Evolutionary conservation across 306 rosid species (phyloP), one percentile per base, ranked within the genome.

Genomic region (Acmispon strigosus): DNA sequence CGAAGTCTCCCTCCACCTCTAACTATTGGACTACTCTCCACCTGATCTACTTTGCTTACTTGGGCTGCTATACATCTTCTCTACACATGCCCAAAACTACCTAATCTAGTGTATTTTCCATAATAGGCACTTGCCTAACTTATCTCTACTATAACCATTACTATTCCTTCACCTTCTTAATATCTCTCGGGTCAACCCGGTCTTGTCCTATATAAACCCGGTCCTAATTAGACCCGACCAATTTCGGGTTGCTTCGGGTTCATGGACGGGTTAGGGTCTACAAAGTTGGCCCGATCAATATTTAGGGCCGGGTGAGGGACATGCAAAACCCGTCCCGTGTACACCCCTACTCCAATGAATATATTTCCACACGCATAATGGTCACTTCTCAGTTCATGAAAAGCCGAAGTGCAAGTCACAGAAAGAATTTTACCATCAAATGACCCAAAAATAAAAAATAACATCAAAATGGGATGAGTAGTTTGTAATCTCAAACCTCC

Each of bases 401-500:
- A 45, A 27, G 41, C 42, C 52, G n/a, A 62, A 71, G 63, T 11
- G 66, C 74, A 62, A 19, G 34, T 64, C 43, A 53, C 9, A 41
- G 47, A 50, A 55, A 50, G 59, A 70, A 55, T 55, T 62, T 55
- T 36, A 62, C 52, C 57, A 51, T 18, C 69, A 68, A 66, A 72
- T 54, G 20, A 72, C 45, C 6, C 44, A 55, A 12, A 62, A 66
- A 19, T 41, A 80, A 72, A 27, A 61, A 64, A 48, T 49, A 75
- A 68, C 53, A 78, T 49, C 62, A 68, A 54, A 18, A 48, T 6
- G 19, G 42, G 42, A 51, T 47, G 73, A 27, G 64, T 75, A 67
- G 70, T 74, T 75, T 77, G 81, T 22, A 57, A 80, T 79, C 41
- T 62, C 88, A 76, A 16, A 94, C 99, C 99, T 94, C 97, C 50